Base-by-base conservation (phyloP, 164 flowering plant genomes). In the Liriodendron chinense region DNA sequence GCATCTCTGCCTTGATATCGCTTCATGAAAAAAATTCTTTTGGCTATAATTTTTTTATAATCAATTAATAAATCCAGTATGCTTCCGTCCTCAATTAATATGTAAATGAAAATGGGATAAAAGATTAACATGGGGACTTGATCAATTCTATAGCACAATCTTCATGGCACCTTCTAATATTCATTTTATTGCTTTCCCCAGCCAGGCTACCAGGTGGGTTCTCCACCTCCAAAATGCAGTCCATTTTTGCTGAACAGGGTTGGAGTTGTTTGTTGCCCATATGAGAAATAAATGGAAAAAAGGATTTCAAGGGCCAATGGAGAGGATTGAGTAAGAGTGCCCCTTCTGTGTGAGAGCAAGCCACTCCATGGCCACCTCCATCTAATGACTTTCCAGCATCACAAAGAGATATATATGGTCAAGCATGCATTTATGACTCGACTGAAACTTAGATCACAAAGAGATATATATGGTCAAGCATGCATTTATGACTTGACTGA, bases 371-470 rank as follows among this genome's bases (percentile, higher is more conserved):
- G 71, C 57, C 53, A 69, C 1, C 50, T 43, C 18, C 71, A 70
- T 9, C 61, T 21, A 8, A 0, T 26, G 25, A 47, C 74, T 72
- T 72, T 72, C n/a, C 74, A 72, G 66, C 74, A 59, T 72, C 50
- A 28, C 24, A 59, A 34, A 16, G 66, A 69, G 65, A 59, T 57
- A 18, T 24, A 7, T 28, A 21, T 72, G 65, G 65, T 23, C 21
- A 53, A 20, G 22, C 72, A 24, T 70, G 48, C 62, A 72, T 26
- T 72, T 20, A 57, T n/a, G 56, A 26, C 66, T 57, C 2, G 47
- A 22, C 8, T n/a, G n/a, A n/a, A n/a, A n/a, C n/a, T n/a, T n/a
- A n/a, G n/a, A 59, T 72, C 50, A 28, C 24, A 59, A 34, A 16
- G 66, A 69, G 65, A 59, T 57, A 18, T 24, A 7, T 28, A 21